phyloP scores from a whole-genome alignment of 2,329 filamentous ascomycete genomes.

The Aspergillus sp. region DNA sequence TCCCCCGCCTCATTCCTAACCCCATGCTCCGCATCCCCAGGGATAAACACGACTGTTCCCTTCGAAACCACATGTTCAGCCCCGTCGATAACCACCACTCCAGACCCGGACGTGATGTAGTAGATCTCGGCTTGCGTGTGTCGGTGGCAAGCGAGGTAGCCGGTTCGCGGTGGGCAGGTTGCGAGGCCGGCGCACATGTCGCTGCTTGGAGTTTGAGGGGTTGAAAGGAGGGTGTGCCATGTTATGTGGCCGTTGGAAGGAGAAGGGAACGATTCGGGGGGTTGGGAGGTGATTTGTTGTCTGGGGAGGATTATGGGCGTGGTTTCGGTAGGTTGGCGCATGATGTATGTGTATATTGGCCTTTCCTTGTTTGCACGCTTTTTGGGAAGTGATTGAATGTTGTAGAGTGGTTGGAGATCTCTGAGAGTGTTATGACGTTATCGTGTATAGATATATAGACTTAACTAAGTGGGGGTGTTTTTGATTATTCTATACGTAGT shows the following conservation, averaged over 20 bases:
- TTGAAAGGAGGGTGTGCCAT: conserved; percentile 1
- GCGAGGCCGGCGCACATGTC: neutral
- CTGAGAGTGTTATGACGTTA: too few relatives aligned
- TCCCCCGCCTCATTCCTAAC: conserved; percentile 31
- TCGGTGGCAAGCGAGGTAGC: conserved; percentile 27
- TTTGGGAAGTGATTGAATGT: neutral
- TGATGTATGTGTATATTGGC: neutral
- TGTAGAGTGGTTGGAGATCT: neutral
- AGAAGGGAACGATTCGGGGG: neutral
- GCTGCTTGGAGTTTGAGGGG: neutral
- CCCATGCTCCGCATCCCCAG: conserved; percentile 46
- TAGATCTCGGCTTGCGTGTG: conserved; percentile 48
- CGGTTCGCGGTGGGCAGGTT: neutral
- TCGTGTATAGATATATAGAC: too few relatives aligned
- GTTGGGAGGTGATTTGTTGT: neutral
- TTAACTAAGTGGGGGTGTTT: too few relatives aligned
- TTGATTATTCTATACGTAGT: too few relatives aligned
- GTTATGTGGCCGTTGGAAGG: neutral
- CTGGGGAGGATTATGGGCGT: neutral
- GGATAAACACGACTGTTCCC: conserved; percentile 43
- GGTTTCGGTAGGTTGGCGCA: neutral
- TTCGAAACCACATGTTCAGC: conserved; percentile 29
- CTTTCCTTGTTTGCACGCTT: neutral
- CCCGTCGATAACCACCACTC: conserved; percentile 41
- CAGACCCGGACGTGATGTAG: conserved; percentile 39